Evolutionary conservation across 768 basidiomycete species (phyloP), one percentile per base, ranked within the genome.

Genomic region (Guyanaporus albipodus): DNA sequence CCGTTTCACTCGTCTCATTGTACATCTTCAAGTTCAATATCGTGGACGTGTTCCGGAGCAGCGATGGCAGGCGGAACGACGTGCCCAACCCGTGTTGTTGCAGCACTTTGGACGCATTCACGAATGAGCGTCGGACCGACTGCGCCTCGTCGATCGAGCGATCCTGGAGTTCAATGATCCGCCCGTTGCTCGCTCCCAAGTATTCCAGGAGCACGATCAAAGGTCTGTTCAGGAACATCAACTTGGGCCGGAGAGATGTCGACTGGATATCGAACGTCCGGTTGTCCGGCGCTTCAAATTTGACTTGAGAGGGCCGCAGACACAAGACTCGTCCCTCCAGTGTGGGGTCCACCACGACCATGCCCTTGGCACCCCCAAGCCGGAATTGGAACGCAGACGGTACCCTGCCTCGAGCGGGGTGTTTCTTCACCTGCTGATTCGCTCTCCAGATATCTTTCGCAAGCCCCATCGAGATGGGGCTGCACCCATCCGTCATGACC

Each of bases 401-500:
- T 2, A 56, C 38, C 9, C 40, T 37, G 4, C 48, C 41, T 8
- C 56, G 61, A 6, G 47, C 43, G 6, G 52, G 49, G 9, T 41
- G 51, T 21, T 49, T 62, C 58, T 59, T 67, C 34, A 44, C 58
- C 24, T 48, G 36, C 45, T 67, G 63, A 28, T 78, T 57, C 6
- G 53, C 60, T n/a, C 50, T 57, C 66, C 71, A 70, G 32, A 76
- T 69, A 1, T 38, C 61, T 2, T 59, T 52, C 14, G 62, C 61
- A 15, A 78, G 66, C 18, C 55, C 59, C 4, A 49, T 45, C 8
- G 76, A 77, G 32, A 77, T 72, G 14, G 71, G 61, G 2, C 77
- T 77, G 45, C 73, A 72, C 18, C 79, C 79, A 42, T 80, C 78
- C 6, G 77, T 78, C 63, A 79, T 78, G 37, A 67, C 50, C 21